Base-by-base conservation (phyloP, 176 grass and related monocot species). In the Calamus simplicifolius region DNA sequence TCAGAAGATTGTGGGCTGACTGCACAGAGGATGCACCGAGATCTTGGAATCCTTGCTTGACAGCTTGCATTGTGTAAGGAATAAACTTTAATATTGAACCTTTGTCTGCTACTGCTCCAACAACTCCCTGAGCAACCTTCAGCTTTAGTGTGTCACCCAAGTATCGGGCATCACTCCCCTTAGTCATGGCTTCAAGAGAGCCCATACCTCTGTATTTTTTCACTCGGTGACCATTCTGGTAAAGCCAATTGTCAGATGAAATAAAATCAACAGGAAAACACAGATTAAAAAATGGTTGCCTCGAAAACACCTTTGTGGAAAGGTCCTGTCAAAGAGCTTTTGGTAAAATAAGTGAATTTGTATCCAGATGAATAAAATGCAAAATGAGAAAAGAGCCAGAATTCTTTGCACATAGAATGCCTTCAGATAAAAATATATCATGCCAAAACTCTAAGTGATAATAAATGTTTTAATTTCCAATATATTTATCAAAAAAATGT, bases 201-300 rank as follows among this genome's bases (percentile, higher is more conserved):
- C 88, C 93, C 93, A 98, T 92, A 15, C 93, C 88, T 75, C 93
- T 85, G 51, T 98, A 98, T 69, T 92, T 98, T 64, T 98, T 98
- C 0, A 92, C 88, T 27, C 76, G 76, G 4, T 21, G 54, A 0
- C 88, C 87, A 17, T 92, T 79, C 93, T 97, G 79, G 53, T 17
- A 68, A 25, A 62, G 49, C 25, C 84, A 69, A 50, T 61, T 7
- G 62, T 55, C 54, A 57, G 5, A 62, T 27, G 30, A 51, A 26
- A 43, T 2, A 50, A 21, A 27, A 16, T 25, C 13, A 50, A 51
- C 5, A 43, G 35, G 35, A 43, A 10, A 43, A 43, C 12, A 43
- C 8, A 43, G 35, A 43, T 43, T 43, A 3, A 43, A 43, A 43
- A 43, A 13, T 43, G 8, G 35, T 12, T 43, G 7, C 35, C 7